These are phyloP conservation scores for Aureobasidium sp. DNA, from an alignment of 2,329 filamentous ascomycete genomes.

Conservation along the genomic window DNA sequence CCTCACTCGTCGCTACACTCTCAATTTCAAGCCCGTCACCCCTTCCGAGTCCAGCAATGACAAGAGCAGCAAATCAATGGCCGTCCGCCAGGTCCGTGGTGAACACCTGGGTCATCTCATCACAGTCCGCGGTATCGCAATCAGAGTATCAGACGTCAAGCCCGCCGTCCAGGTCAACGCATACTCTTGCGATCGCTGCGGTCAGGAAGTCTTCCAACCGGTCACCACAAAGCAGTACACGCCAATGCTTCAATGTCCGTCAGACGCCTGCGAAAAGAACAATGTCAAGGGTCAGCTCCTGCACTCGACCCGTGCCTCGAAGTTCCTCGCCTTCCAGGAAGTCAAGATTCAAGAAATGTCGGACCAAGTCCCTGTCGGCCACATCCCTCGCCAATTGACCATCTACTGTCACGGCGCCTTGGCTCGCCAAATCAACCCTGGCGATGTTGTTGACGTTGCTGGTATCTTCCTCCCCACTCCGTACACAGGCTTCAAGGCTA, in stretches of 20 bases:
- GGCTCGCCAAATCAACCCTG: constrained; percentile 81
- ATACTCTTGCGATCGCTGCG: constrained; percentile 94
- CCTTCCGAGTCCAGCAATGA: constrained; percentile 59
- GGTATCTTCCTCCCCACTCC: constrained; percentile 96
- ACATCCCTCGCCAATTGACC: constrained; percentile 88
- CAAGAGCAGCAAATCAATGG: constrained; percentile 56
- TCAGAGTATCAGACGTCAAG: constrained; percentile 94
- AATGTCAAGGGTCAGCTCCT: constrained; percentile 91
- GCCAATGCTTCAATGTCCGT: constrained; percentile 79
- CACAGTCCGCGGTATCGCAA: constrained; percentile 88
- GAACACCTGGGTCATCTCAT: constrained; percentile 91
- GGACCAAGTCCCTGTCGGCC: constrained; percentile 96
- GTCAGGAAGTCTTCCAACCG: constrained; percentile 95
- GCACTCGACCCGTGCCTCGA: constrained; percentile 84
- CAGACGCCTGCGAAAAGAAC: constrained; percentile 81
- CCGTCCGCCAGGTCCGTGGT: constrained; percentile 88
- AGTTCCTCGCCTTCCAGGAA: constrained; percentile 96
- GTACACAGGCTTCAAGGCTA: constrained; percentile 98
- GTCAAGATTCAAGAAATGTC: constrained; percentile 98
- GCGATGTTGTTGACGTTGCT: constrained; percentile 87
- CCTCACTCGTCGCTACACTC: constrained; percentile 84
- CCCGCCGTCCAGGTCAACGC: constrained; percentile 96
- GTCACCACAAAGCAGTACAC: constrained; percentile 85
- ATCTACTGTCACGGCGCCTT: constrained; percentile 82
- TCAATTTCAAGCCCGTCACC: constrained; percentile 92